These are phyloP conservation scores for Pseudopithomyces chartarum DNA, from an alignment of 2,329 filamentous ascomycete species.

Conservation along the genomic window DNA sequence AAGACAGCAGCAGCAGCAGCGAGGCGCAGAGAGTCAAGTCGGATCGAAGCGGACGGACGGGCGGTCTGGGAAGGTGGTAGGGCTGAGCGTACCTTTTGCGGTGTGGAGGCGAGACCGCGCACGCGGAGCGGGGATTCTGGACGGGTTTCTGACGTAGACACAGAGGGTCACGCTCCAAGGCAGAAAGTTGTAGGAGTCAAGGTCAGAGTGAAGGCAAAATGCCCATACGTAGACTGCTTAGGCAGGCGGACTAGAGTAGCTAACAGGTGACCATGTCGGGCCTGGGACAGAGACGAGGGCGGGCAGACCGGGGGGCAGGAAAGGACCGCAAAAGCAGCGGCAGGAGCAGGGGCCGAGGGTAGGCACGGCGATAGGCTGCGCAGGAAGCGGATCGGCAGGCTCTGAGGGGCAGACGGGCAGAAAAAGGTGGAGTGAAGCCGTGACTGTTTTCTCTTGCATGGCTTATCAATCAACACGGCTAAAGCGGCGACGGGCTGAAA, in stretches of 20 bases:
- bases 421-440: neutral
- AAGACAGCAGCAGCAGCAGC: no score
- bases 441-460: conserved; percentile 9
- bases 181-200: conserved; percentile 21
- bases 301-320: conserved; percentile 13
- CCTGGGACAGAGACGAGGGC: conserved; percentile 16
- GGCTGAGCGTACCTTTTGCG: conserved; percentile 18
- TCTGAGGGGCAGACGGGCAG: neutral
- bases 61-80: conserved; percentile 13
- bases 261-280: conserved; percentile 24
- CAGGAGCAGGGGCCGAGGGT: neutral
- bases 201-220: conserved; percentile 16
- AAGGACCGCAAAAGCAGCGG: conserved; percentile 20
- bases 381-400: neutral
- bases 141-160: conserved; percentile 6
- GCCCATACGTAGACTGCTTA: conserved; percentile 17
- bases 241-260: conserved; percentile 1
- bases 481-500: conserved; percentile 15
- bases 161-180: conserved; percentile 9
- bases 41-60: conserved; percentile 25
- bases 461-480: conserved; percentile 17
- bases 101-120: conserved; percentile 13
- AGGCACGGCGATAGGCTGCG: conserved; percentile 12
- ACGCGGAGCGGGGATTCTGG: conserved; percentile 13
- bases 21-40: conserved; percentile 5